Evolutionary conservation across 345 rosid genomes (phyloP), one percentile per base, ranked within the genome.

Genomic region (Citrus glauca): DNA sequence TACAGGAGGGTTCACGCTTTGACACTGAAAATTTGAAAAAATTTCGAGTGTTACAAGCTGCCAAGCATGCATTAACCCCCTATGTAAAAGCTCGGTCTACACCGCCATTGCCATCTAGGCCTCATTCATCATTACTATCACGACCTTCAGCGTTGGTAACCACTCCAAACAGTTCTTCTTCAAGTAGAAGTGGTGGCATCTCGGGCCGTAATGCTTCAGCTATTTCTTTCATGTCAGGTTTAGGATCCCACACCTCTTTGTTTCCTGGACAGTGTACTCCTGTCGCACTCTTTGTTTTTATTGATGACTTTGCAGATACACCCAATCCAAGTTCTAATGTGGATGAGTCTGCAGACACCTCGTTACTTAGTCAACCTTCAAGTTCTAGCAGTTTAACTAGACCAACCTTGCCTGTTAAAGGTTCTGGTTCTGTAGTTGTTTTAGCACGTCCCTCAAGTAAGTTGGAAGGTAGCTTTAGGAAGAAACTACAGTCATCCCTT

Each of bases 181-280:
- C 85, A 1, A 86, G 86, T 69, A 90, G 91, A 87, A 81, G 83
- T 84, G 82, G 86, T 75, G 88, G 92, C 38, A 77, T 77, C 50
- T 45, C 81, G 59, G 79, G 82, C 77, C 90, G 90, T 11, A 84
- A 85, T 81, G 82, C 88, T 73, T 89, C 94, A 33, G 88, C 90
- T 75, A 77, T 89, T 80, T 88, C 94, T 79, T 82, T 85, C 16
- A 88, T 90, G 89, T 86, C 94, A n/a, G 98, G 97, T 75, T 83
- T 87, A 83, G 93, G 98, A 72, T 91, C 94, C 71, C 80, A 81
- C 42, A 63, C 85, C 13, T 85, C 98, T 19, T 79, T 91, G 66
- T 88, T 90, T 72, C 98, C 97, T 3, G 98, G 98, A 19, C 88
- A 88, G 80, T 93, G 98, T 82, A 93, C 90, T 73, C 98, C 97